Conservation (phyloP, 495 filamentous ascomycete species). For the Aspergillus kassunensis region DNA sequence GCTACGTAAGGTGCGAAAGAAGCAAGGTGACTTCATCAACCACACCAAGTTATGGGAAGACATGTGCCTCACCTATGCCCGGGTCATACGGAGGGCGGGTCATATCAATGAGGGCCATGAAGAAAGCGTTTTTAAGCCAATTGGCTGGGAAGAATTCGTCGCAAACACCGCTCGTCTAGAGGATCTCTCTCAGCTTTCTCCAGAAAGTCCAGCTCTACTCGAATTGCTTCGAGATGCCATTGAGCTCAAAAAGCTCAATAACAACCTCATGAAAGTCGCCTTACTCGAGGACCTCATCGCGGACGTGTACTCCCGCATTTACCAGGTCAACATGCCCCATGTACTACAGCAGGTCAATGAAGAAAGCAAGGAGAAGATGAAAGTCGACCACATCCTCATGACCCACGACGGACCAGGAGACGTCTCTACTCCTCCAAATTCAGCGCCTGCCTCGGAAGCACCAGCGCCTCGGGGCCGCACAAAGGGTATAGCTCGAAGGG, state of each 20-base stretch:
- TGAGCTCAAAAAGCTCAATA: constrained; percentile 89
- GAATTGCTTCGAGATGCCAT: constrained; percentile 77
- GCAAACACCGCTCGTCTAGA: constrained; percentile 54
- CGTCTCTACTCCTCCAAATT: constrained; percentile 29
- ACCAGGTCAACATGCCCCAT: constrained; percentile 50
- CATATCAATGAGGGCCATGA: constrained; percentile 61
- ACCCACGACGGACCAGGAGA: constrained; percentile 34
- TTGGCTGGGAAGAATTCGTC: constrained; percentile 77
- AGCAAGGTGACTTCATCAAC: constrained; percentile 76
- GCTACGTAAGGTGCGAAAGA: constrained; percentile 76
- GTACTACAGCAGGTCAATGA: constrained; percentile 46
- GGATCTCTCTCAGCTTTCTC: constrained; percentile 40
- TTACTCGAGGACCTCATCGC: constrained; percentile 86
- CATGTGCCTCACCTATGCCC: constrained; percentile 68
- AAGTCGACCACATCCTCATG: constrained; percentile 55
- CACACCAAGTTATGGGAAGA: constrained; percentile 83
- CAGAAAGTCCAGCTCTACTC: constrained; percentile 44
- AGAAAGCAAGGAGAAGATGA: constrained; percentile 55
- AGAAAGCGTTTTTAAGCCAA: constrained; percentile 76
- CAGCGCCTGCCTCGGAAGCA: constrained; percentile 36
- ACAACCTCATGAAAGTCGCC: constrained; percentile 74
- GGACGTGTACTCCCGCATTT: constrained; percentile 82
- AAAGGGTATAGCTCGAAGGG: constrained; percentile 59
- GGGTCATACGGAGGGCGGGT: constrained; percentile 65
- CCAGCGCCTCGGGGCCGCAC: constrained; percentile 48